Evolutionary conservation across 2,329 filamentous ascomycete species (phyloP), one percentile per base, ranked within the genome.

Genomic region (Hirsutella rhossiliensis): DNA sequence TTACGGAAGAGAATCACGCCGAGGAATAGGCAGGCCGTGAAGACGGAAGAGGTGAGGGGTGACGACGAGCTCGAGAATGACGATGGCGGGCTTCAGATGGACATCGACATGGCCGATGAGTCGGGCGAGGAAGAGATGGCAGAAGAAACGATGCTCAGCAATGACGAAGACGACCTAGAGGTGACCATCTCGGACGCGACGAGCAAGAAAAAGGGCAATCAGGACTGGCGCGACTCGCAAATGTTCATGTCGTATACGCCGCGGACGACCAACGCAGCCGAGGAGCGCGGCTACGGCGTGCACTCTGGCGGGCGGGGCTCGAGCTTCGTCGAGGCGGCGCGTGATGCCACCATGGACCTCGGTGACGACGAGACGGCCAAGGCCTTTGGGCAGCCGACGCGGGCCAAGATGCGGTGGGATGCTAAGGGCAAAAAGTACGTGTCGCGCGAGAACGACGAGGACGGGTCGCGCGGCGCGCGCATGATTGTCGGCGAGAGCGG

Each of bases 191-290:
- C 80, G 13, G 79, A 80, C 56, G 66, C 75, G 38, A 61, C 65
- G 40, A 66, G 39, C 18, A 54, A 52, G 18, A 46, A 67, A 58
- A 76, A 69, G 62, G 76, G 68, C 55, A 76, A 58, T 56, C 78
- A 69, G 12, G 75, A 80, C 39, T 95, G 80, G 74, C 80, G 86
- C 58, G 89, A 96, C 60, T 76, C 81, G 0, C 89, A 96, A 38
- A 79, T 92, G 54, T 98, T 94, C 78, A 97, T 98, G 88, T 85
- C 87, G 11, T 98, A 98, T 71, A 86, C 80, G 1, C 92, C 92
- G 0, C 82, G 84, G 48, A 80, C 80, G 37, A 75, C 78, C 54
- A 92, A 90, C 61, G 72, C 84, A 5, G 86, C 84, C 43, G 90
- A 97, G 65, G 88, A 96, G 59, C 84, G 86, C 44, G 92, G 82